Conservation (phyloP, 2,329 filamentous ascomycete genomes). For the Talaromyces islandicus region DNA sequence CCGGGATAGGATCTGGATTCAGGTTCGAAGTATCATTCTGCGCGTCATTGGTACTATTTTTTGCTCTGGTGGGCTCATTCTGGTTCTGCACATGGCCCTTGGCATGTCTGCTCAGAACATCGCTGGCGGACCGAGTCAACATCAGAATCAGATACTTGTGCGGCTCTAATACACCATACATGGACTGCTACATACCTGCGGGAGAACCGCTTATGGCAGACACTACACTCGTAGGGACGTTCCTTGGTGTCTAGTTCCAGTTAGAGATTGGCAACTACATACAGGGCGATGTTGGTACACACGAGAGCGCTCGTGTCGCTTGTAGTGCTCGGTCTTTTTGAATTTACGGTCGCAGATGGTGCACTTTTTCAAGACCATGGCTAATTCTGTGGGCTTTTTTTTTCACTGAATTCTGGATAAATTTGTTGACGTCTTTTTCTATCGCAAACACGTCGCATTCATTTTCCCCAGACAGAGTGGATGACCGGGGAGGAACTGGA, state of each 20-base stretch:
- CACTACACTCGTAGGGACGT: constrained; percentile 48
- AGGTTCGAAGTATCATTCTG: neutral
- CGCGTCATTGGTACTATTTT: constrained; percentile 21
- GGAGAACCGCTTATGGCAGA: constrained; percentile 51
- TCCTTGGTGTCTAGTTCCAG: constrained; percentile 46
- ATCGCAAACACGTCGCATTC: neutral
- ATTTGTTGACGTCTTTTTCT: neutral
- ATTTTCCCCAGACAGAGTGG: neutral
- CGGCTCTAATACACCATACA: neutral
- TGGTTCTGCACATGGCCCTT: constrained; percentile 42
- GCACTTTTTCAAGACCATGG: constrained; percentile 40
- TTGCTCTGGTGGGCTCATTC: constrained; percentile 18
- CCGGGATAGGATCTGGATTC: neutral
- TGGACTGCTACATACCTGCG: constrained; percentile 37
- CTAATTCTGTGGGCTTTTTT: neutral
- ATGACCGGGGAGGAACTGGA: neutral
- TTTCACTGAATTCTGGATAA: neutral
- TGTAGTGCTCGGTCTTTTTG: constrained; percentile 52
- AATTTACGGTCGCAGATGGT: constrained; percentile 49
- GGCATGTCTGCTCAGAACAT: constrained; percentile 47
- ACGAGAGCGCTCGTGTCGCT: constrained; percentile 52
- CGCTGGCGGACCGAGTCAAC: constrained; percentile 22
- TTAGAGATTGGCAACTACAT: neutral
- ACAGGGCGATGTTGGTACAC: constrained; percentile 6
- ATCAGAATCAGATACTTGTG: neutral